Percentiles rank a stretch among this genome's conserved stretches.
These are phyloP conservation scores for Suillus discolor DNA, from an alignment of 768 basidiomycete genomes.

Conservation along the genomic window DNA sequence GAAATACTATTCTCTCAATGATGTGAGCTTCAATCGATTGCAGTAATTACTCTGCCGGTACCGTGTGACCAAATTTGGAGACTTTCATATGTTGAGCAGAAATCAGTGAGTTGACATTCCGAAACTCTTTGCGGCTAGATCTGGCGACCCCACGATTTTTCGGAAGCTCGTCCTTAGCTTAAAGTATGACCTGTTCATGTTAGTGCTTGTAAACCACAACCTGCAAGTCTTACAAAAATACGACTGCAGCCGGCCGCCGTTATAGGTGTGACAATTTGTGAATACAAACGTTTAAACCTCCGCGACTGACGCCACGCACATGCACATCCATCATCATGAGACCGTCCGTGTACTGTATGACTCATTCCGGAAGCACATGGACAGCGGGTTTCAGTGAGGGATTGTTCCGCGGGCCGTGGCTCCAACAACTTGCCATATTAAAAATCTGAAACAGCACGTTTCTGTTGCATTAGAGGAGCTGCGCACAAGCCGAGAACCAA, in stretches of 20 bases:
- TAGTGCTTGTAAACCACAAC: background rate
- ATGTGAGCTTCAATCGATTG: background rate
- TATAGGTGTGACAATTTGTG: no score
- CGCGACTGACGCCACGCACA: background rate
- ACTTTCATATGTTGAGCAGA: background rate
- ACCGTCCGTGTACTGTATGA: background rate
- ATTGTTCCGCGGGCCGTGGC: background rate
- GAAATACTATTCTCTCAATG: background rate
- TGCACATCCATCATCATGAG: background rate
- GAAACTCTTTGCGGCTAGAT: background rate
- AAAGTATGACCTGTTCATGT: background rate
- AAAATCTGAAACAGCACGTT: background rate
- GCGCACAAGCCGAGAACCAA: background rate
- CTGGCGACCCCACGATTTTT: background rate
- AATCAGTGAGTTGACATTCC: background rate
- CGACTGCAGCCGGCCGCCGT: background rate
- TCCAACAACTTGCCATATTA: background rate
- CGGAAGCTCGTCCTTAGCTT: background rate
- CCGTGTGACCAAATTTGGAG: background rate
- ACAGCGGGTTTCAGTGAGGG: background rate
- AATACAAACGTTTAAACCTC: no score
- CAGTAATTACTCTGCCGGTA: background rate
- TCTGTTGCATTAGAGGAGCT: background rate
- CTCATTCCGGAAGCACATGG: background rate
- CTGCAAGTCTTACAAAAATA: background rate